Evolutionary conservation across 208 protist species (phyloP), one percentile per base, ranked within the genome.

Genomic region (Acanthamoeba divionensis): DNA sequence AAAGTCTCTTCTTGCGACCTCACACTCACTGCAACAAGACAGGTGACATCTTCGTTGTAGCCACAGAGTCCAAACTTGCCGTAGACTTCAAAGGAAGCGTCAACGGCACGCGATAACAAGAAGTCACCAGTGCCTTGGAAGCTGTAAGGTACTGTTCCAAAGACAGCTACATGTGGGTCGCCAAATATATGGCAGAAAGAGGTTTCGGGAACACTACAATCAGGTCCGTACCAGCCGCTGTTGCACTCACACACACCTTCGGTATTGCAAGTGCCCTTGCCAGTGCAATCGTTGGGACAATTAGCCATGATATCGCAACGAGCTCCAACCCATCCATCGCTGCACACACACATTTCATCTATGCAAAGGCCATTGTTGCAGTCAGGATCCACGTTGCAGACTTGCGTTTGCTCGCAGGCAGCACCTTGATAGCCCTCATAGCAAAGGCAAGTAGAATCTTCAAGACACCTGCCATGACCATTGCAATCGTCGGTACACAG

Each of bases 181-280:
- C 66, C 66, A 24, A 77, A 77, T 36, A 77, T 77, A 36, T 77
- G 66, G 66, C 66, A 77, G 66, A 77, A 77, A 45, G 45, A 54
- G 66, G 45, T 77, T 24, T 77, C 66, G 41, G 66, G 66, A 21
- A 24, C 36, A 45, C 66, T 77, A 26, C 66, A 77, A 45, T 77
- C 66, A 45, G 31, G 52, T 15, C 66, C 66, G 66, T 77, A 45
- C 66, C 66, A 77, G 26, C 66, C 66, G 66, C n/a, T 41, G 41
- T 77, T 45, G 66, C 66, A 77, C 66, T 54, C 36, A 26, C 66
- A 77, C 66, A 77, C 66, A 44, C 66, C 66, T 9, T 77, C 66
- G 66, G 41, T 50, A n/a, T 44, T 44, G 66, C 66, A 77, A 4
- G 12, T 44, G 66, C 66, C 66, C 41, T 77, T 77, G 26, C 66